Percentiles rank a stretch among this genome's conserved stretches.
These are phyloP conservation scores for Aspergillus sp. DNA, from an alignment of 2,329 filamentous ascomycete species.

Conservation along the genomic window DNA sequence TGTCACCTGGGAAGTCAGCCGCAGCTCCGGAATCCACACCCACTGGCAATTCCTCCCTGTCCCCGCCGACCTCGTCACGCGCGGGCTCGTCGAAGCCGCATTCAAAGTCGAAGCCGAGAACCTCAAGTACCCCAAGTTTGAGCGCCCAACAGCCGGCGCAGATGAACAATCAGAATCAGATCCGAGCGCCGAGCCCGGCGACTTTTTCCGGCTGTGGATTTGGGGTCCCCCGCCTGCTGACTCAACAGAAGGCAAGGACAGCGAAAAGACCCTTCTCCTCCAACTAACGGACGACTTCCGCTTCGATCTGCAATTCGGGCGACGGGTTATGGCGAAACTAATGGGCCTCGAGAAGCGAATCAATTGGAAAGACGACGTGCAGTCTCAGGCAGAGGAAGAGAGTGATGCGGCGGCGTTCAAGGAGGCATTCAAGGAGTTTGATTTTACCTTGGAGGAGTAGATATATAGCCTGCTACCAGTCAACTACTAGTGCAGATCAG, in stretches of 20 bases:
- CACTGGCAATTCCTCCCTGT: slow-evolving; percentile 95
- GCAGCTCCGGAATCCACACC: slow-evolving; percentile 77
- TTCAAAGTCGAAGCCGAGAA: slow-evolving; percentile 91
- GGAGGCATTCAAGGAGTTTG: slow-evolving; percentile 79
- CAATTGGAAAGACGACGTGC: slow-evolving; percentile 83
- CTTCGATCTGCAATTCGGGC: slow-evolving; percentile 90
- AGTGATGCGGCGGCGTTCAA: slow-evolving; percentile 80
- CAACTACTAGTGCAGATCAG: no score
- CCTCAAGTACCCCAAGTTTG: slow-evolving; percentile 60
- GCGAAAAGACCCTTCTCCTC: slow-evolving; percentile 73
- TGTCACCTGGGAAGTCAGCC: slow-evolving; percentile 92
- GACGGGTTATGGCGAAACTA: slow-evolving; percentile 85
- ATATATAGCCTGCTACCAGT: background rate
- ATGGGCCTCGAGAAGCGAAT: slow-evolving; percentile 77
- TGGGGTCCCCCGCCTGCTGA: slow-evolving; percentile 55
- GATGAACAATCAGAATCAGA: slow-evolving; percentile 26
- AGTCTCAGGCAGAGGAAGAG: slow-evolving; percentile 77
- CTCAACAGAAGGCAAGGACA: slow-evolving; percentile 19
- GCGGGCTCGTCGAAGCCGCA: slow-evolving; percentile 80
- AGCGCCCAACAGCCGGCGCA: slow-evolving; percentile 34
- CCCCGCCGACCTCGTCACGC: slow-evolving; percentile 67
- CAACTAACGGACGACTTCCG: slow-evolving; percentile 71
- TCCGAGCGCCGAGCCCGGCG: slow-evolving; percentile 47
- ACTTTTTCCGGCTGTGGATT: slow-evolving; percentile 84
- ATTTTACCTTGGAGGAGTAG: slow-evolving; percentile 68